Conservation (phyloP, 768 basidiomycete species). For the Leccinum uliginosum region DNA sequence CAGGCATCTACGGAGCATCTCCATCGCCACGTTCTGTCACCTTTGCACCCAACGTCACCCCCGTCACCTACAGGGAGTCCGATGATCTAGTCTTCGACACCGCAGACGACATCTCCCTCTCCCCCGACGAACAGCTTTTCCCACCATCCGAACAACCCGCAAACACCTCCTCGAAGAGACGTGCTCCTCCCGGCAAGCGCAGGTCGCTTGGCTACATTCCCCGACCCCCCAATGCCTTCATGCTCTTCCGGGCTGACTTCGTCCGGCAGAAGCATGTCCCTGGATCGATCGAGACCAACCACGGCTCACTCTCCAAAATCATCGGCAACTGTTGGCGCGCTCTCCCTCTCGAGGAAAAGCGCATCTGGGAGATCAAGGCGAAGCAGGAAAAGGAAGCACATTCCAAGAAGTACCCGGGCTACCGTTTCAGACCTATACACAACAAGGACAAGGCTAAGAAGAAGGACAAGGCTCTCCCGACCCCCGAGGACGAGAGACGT, state of each 20-base stretch:
- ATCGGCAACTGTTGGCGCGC: slow-evolving; percentile 60
- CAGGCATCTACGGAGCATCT: slow-evolving; percentile 49
- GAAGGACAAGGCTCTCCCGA: slow-evolving; percentile 23
- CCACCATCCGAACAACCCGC: slow-evolving; percentile 46
- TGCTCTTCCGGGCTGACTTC: slow-evolving; percentile 35
- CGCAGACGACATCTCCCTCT: slow-evolving; percentile 27
- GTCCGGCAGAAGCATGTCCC: slow-evolving; percentile 45
- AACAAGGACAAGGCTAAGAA: slow-evolving; percentile 46
- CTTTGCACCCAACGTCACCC: slow-evolving; percentile 62
- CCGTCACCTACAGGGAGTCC: slow-evolving; percentile 42
- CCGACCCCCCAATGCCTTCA: slow-evolving; percentile 32
- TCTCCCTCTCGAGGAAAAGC: slow-evolving; percentile 66
- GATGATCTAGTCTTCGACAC: slow-evolving; percentile 24
- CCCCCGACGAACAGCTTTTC: slow-evolving; percentile 42
- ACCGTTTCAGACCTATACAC: slow-evolving; percentile 42
- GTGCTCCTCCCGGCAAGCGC: slow-evolving; percentile 58
- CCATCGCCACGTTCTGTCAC: slow-evolving; percentile 48
- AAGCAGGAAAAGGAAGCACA: slow-evolving; percentile 73
- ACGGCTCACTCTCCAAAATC: slow-evolving; percentile 47
- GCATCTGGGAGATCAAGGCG: slow-evolving; percentile 67
- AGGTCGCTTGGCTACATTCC: slow-evolving; percentile 45
- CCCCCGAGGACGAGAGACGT: slow-evolving; percentile 28
- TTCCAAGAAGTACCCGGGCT: slow-evolving; percentile 64
- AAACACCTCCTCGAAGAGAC: slow-evolving; percentile 39
- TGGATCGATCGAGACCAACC: slow-evolving; percentile 47